Base-by-base conservation (phyloP, 208 protist species). In the Porcisia hertigi region DNA sequence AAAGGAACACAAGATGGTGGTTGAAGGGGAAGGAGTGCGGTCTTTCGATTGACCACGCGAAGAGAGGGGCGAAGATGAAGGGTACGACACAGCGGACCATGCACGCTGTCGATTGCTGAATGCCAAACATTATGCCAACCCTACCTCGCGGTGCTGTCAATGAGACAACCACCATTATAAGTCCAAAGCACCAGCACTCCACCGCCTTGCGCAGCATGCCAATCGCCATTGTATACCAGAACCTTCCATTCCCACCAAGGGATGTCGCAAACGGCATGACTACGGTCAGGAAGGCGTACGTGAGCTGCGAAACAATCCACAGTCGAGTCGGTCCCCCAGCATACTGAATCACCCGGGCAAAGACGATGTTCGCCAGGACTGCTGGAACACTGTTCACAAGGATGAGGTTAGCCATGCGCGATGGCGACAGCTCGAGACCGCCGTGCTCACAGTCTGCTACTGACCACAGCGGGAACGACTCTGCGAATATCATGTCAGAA, bases 81-180 rank as follows among this genome's bases (percentile, higher is more conserved):
- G 92, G 92, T 23, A 89, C 81, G 25, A 85, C 58, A 49, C 83
- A 87, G 11, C 92, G 90, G 71, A 93, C 86, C 53, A 91, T 63
- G 47, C 89, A 87, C n/a, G 82, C 84, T 30, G 85, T 89, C 7
- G 89, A 86, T 60, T 96, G 92, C 62, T 86, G 80, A 59, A 96
- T 88, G 53, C 88, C 92, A 71, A 94, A 95, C 86, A 95, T 94
- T 52, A 86, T 81, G 5, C 87, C 87, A 0, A 95, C 81, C 54
- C 80, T 79, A 6, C 86, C 87, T 1, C 52, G 75, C 20, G 92
- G 90, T 30, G 92, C 87, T 8, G 86, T 84, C 57, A 86, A 79
- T 8, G 92, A 90, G 1, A 88, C 88, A 7, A 93, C 25, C 14
- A 97, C 58, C 81, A 91, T 88, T 45, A 91, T 80, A 9, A 94